Evolutionary conservation across 768 basidiomycete genomes (phyloP), one percentile per base, ranked within the genome.

Genomic region (Leccinum subgranulosum): DNA sequence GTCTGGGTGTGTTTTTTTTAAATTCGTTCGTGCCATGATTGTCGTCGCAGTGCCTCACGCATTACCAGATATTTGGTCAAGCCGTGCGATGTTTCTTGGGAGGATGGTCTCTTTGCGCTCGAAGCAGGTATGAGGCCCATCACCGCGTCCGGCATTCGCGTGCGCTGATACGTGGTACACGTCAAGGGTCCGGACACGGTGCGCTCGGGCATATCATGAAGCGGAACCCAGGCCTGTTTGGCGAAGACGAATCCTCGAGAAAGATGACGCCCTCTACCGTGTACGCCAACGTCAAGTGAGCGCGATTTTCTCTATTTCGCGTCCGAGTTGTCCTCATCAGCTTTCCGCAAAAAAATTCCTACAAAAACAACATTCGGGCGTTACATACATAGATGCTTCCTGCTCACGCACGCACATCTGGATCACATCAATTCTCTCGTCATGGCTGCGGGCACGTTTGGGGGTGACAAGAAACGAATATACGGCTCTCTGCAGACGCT

Each of bases 351-450:
- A 27, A 34, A 36, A 36, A 19, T 1, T 21, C 2, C 2, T n/a
- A n/a, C 3, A 14, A 43, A 39, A 36, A 28, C 23, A 39, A 14
- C 31, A 1, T 7, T 1, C 2, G 5, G 28, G n/a, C 25, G 28
- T 25, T 15, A 36, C 25, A 49, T 17, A 94, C 27, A 49, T 14
- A 94, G 92, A 60, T 90, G 85, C 62, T 96, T 90, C 66, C 78
- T 95, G 58, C 77, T 97, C 63, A 89, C 90, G 6, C 94, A 96
- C 68, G 87, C 90, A 0, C 95, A 98, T 72, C 74, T 98, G 27
- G 95, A 98, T 74, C 95, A 98, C 70, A 81, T 92, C 64, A 84
- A 81, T 59, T 86, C 92, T 41, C 79, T 97, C 28, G 83, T 96
- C 54, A 73, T 98, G 53, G 84, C 88, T 1, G 92, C 94, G 15